Conservation (phyloP, 2,329 filamentous ascomycete genomes). For the Penicillium fuscoglaucum region DNA sequence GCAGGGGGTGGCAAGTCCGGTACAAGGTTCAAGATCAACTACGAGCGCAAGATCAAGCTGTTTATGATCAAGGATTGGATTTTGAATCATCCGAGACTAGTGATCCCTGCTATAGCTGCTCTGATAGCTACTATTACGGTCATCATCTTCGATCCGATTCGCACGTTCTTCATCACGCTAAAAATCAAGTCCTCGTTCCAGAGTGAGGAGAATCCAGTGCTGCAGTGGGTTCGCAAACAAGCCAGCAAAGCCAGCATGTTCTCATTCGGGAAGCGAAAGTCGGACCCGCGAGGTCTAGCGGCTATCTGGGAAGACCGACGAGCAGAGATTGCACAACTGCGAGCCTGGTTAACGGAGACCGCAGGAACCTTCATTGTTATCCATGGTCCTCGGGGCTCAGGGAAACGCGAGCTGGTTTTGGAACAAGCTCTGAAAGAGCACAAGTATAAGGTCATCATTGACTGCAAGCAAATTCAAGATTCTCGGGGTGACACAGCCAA, state of each 20-base stretch:
- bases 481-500: conserved; percentile 83
- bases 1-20: conserved; percentile 72
- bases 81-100: conserved; percentile 78
- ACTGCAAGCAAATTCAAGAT: conserved; percentile 92
- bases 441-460: conserved; percentile 77
- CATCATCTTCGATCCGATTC: conserved; percentile 88
- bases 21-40: conserved; percentile 77
- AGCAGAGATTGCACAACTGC: conserved; percentile 76
- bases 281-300: conserved; percentile 68
- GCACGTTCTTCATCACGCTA: conserved; percentile 86
- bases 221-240: conserved; percentile 78
- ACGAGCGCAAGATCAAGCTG: conserved; percentile 74
- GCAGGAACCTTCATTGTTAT: conserved; percentile 91
- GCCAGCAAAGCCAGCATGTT: conserved; percentile 47
- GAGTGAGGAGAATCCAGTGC: conserved; percentile 69
- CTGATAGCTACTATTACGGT: conserved; percentile 81
- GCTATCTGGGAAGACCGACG: conserved; percentile 88
- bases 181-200: conserved; percentile 79
- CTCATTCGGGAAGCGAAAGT: conserved; percentile 48
- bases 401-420: conserved; percentile 83
- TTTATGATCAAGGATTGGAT: conserved; percentile 88
- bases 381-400: conserved; percentile 86
- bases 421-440: conserved; percentile 77
- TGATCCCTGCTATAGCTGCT: conserved; percentile 79
- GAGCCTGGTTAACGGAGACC: conserved; percentile 83